Evolutionary conservation across 345 rosid genomes (phyloP).

Genomic region (Rhizophora apiculata): DNA sequence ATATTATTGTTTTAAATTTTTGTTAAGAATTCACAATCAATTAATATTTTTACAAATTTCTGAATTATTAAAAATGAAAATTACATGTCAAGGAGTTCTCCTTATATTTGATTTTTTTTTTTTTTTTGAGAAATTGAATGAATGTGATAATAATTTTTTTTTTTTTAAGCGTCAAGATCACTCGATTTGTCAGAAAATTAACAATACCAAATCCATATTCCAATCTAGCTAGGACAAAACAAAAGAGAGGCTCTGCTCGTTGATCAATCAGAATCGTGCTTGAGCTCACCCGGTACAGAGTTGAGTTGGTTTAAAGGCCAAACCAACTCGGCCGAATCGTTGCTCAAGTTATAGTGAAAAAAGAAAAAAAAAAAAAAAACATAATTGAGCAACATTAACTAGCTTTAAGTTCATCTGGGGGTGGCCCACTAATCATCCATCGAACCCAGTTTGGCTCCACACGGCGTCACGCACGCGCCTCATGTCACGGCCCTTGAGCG

Average conservation of each 20-base stretch:
- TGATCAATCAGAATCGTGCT: conserved; percentile 2
- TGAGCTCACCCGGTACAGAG: conserved; percentile 41
- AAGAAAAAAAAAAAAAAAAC: background rate
- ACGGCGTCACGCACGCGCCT: conserved; percentile 88
- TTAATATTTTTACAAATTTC: too few relatives aligned
- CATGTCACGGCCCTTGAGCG: conserved; percentile 89
- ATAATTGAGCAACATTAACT: background rate
- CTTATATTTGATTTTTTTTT: too few relatives aligned
- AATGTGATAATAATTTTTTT: too few relatives aligned
- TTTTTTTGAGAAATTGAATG: too few relatives aligned
- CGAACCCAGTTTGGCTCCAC: conserved; percentile 56
- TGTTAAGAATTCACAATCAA: background rate
- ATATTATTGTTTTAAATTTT: too few relatives aligned
- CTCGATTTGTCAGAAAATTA: too few relatives aligned
- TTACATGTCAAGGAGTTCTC: too few relatives aligned
- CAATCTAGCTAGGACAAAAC: too few relatives aligned
- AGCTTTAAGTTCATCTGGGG: conserved; percentile 25
- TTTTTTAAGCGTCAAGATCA: too few relatives aligned
- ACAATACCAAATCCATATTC: too few relatives aligned
- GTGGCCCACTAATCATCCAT: conserved; percentile 13
- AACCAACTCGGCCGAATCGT: conserved; percentile 40
- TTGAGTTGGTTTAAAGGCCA: conserved; percentile 20
- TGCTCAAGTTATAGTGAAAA: conserved; percentile 6
- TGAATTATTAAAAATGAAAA: too few relatives aligned
- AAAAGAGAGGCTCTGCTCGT: too few relatives aligned